A percentile compares a stretch with the other conserved stretches of the same genome.
Evolutionary conservation across 805 yeast species (phyloP).

Genomic region (Myxozyma vanderwaltii): DNA sequence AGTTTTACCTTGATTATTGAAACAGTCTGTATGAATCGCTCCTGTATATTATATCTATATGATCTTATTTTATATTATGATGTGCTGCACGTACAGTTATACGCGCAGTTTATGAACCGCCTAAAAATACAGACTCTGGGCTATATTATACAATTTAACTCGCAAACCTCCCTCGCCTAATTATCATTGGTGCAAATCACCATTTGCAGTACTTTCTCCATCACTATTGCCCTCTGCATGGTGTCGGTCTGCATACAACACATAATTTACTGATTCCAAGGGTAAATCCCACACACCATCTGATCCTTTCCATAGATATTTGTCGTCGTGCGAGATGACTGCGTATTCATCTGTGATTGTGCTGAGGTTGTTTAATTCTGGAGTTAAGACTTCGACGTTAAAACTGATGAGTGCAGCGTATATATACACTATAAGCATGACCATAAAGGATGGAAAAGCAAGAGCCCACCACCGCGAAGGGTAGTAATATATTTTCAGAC

Average conservation of each 20-base stretch:
- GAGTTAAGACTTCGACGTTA: slow-evolving; percentile 74
- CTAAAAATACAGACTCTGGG: not conserved
- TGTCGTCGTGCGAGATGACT: slow-evolving; percentile 43
- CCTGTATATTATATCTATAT: not conserved
- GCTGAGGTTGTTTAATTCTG: slow-evolving; percentile 57
- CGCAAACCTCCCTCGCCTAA: too few relatives aligned
- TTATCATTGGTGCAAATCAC: too few relatives aligned
- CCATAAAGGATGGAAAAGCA: slow-evolving; percentile 68
- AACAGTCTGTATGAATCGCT: not conserved
- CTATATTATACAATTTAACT: too few relatives aligned
- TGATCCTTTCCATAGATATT: slow-evolving; percentile 58
- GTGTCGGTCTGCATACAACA: slow-evolving; percentile 50
- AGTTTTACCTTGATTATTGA: too few relatives aligned
- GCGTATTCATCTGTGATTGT: slow-evolving; percentile 72
- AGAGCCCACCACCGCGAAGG: slow-evolving; percentile 94
- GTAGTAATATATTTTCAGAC: slow-evolving; percentile 62
- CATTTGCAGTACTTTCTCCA: too few relatives aligned
- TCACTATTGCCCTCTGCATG: too few relatives aligned
- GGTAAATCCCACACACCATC: slow-evolving; percentile 90
- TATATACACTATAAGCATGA: slow-evolving; percentile 70
- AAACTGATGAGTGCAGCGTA: slow-evolving; percentile 72
- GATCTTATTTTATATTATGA: not conserved
- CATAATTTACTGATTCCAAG: slow-evolving; percentile 64
- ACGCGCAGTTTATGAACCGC: not conserved
- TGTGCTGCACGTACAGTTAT: not conserved